These are phyloP conservation scores for Camelina neglecta DNA, from an alignment of 345 rosid genomes.

Conservation along the genomic window DNA sequence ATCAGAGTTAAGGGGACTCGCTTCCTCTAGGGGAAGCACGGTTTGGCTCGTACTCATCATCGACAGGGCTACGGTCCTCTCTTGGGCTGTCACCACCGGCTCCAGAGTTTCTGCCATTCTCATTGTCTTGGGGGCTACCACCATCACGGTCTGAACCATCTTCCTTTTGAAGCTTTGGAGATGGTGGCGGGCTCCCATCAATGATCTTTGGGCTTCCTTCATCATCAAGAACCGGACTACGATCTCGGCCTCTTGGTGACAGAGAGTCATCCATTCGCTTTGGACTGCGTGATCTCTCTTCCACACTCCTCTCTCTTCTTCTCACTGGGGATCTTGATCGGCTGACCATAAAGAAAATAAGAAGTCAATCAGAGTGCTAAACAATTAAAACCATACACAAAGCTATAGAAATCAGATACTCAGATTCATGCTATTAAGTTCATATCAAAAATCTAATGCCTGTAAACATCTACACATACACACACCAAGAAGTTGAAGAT, in stretches of 20 bases:
- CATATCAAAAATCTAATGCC: not conserved
- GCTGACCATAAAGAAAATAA: conserved; percentile 44
- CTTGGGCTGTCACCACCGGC: conserved; percentile 43
- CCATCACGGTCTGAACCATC: conserved; percentile 51
- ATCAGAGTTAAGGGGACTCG: conserved; percentile 43
- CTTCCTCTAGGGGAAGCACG: conserved; percentile 45
- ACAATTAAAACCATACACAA: not conserved
- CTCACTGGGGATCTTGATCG: conserved; percentile 78
- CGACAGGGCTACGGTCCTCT: conserved; percentile 39
- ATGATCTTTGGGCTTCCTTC: conserved; percentile 55
- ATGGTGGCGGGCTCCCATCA: conserved; percentile 48
- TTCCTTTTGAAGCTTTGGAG: conserved; percentile 50
- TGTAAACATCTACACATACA: not conserved
- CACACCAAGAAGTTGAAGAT: not conserved
- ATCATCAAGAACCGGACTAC: conserved; percentile 61
- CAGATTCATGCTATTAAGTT: not conserved
- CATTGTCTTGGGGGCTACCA: conserved; percentile 53
- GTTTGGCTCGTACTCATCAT: conserved; percentile 45
- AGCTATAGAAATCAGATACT: conserved; percentile 4
- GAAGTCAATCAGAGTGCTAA: not conserved
- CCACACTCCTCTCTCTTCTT: conserved; percentile 57
- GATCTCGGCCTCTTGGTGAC: conserved; percentile 61
- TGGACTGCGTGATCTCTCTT: conserved; percentile 55
- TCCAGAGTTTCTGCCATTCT: conserved; percentile 52
- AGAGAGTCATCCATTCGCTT: conserved; percentile 47